Base-by-base conservation (phyloP, 306 rosid genomes). In the Castanea crenata region DNA sequence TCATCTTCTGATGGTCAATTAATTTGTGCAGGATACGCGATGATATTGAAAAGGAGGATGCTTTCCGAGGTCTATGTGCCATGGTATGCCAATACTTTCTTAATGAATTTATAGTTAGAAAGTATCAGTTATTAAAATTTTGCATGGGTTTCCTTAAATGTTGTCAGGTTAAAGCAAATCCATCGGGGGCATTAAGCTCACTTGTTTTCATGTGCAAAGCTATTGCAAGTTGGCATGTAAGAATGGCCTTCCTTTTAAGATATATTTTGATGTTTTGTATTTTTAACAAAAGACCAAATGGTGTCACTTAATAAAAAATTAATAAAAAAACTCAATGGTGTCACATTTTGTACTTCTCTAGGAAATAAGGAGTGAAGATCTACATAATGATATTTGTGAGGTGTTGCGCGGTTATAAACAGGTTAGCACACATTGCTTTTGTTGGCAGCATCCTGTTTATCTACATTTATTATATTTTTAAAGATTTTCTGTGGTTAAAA, bases 141-240 rank as follows among this genome's bases (percentile, higher is more conserved):
- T 71, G 55, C 74, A 59, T 73, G 59, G 52, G 70, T 55, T 75
- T 58, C 59, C 49, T 41, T 41, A 16, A 78, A 80, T 78, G 72
- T 74, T 86, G 84, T 79, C 96, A 96, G 99, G 97, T 89, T 85
- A 91, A 88, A 87, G 82, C 89, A 86, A 91, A 96, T 90, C 99
- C 99, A 12, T 88, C 99, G 4, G 98, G 99, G 74, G 97, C 94
- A 79, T 64, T 96, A 76, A 89, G 87, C 78, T 96, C 98, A 10
- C 90, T 96, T 55, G 80, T 89, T 64, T 85, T 76, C 81, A 83
- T 96, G 90, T 96, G 96, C 88, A 89, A 86, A 87, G 99, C 99
- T 49, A 90, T 96, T 85, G 99, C 98, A 76, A 96, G 99, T 89
- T 96, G 99, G 99, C 93, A 96, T 81, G 99, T 96, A 91, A 85